phyloP scores from a whole-genome alignment of 2,329 filamentous ascomycete species.

The Cadophora sp. region DNA sequence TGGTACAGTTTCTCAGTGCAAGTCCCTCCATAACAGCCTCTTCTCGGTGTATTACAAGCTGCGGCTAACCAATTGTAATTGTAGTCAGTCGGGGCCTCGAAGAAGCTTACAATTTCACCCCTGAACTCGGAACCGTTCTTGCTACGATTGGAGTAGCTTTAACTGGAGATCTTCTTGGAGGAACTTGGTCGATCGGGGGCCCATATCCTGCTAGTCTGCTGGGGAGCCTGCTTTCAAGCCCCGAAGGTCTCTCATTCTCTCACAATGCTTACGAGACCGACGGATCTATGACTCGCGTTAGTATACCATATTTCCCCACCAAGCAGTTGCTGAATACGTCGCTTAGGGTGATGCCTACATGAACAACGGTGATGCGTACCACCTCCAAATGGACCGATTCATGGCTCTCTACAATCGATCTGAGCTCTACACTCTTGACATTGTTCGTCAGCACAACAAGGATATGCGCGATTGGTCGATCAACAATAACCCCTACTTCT shows the following conservation, averaged over 20 bases:
- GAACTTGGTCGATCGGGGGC: conserved; percentile 26
- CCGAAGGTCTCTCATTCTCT: conserved; percentile 24
- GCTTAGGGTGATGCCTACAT: conserved; percentile 28
- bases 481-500: conserved; percentile 57
- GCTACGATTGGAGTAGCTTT: conserved; percentile 22
- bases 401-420: conserved; percentile 23
- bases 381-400: conserved; percentile 25
- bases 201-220: conserved; percentile 24
- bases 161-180: conserved; percentile 22
- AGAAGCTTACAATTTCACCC: conserved; percentile 24
- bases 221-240: conserved; percentile 18
- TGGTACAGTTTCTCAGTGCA: conserved; percentile 18
- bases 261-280: conserved; percentile 33
- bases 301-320: not conserved
- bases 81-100: conserved; percentile 10
- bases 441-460: conserved; percentile 28
- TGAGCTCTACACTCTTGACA: conserved; percentile 27
- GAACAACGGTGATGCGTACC: conserved; percentile 25
- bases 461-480: conserved; percentile 23
- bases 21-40: not conserved
- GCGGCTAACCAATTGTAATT: no score
- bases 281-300: conserved; percentile 24
- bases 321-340: not conserved
- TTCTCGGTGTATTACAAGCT: no score
- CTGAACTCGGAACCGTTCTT: conserved; percentile 23